Conservation (phyloP, 495 filamentous ascomycete genomes). For the Parathielavia hyrcaniae region DNA sequence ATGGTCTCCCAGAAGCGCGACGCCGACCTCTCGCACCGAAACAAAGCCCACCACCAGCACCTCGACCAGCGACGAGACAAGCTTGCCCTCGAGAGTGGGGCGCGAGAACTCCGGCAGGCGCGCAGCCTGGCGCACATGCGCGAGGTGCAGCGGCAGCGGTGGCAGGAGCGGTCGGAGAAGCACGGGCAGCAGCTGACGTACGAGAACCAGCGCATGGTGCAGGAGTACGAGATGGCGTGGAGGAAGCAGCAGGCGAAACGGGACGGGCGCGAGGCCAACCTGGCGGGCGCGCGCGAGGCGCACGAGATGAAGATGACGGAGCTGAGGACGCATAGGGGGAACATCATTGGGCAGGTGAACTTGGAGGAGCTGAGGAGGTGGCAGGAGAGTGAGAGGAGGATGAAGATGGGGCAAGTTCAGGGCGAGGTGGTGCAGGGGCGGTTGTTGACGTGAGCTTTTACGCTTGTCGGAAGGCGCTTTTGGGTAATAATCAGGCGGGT, state of each 20-base stretch:
- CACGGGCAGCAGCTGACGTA: conserved; percentile 10
- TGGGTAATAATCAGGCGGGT: too few relatives aligned
- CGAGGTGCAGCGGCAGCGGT: conserved; percentile 10
- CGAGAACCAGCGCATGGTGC: conserved; percentile 6
- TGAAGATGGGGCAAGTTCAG: not conserved
- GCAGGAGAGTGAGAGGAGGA: conserved; percentile 15
- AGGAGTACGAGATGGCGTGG: conserved; percentile 4
- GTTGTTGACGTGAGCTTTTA: conserved; percentile 6
- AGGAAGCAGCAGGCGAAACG: conserved; percentile 4
- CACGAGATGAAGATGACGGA: conserved; percentile 25
- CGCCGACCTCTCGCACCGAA: conserved; percentile 13
- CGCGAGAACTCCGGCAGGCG: conserved; percentile 11
- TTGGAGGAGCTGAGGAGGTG: conserved; percentile 28
- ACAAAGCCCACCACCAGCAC: conserved; percentile 9
- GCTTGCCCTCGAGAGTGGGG: not conserved
- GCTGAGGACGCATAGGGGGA: conserved; percentile 23
- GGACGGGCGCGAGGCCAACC: conserved; percentile 1
- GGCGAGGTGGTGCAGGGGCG: not conserved
- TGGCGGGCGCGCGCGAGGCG: conserved; percentile 15
- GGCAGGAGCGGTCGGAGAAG: conserved; percentile 3
- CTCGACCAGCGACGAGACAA: conserved; percentile 15
- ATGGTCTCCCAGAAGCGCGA: conserved; percentile 19
- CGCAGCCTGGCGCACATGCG: conserved; percentile 16
- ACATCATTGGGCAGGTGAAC: conserved; percentile 28
- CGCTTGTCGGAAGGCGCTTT: not conserved